A percentile compares a stretch with the other conserved stretches of the same genome.
phyloP scores from a whole-genome alignment of 495 filamentous ascomycete genomes.

The Aspergillus ostianus region DNA sequence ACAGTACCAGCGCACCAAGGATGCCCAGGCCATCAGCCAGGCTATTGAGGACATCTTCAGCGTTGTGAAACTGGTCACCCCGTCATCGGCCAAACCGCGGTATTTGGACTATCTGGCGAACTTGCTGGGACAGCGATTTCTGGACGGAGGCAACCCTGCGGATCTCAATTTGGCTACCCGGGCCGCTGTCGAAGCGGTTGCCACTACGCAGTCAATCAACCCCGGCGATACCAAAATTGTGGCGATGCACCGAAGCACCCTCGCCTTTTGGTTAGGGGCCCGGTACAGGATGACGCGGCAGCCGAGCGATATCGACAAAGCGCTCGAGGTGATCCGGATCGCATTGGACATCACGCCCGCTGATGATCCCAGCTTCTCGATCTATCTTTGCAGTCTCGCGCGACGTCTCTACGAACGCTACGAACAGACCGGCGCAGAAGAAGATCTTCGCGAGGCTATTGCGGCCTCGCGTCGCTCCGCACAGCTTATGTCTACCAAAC shows the following conservation, averaged over 20 bases:
- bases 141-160: background rate
- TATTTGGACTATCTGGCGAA: conserved; percentile 3
- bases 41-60: conserved; percentile 2
- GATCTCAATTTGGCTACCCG: background rate
- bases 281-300: background rate
- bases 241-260: background rate
- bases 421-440: background rate
- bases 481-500: background rate
- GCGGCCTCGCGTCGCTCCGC: background rate
- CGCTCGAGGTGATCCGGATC: background rate
- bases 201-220: background rate
- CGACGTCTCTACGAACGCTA: conserved; percentile 3
- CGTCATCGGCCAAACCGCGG: background rate
- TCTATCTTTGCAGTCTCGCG: conserved; percentile 4
- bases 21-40: background rate
- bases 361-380: conserved; percentile 1
- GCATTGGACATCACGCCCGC: background rate
- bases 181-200: background rate
- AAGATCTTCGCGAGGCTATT: background rate
- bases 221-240: background rate
- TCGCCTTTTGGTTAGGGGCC: conserved; percentile 1
- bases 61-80: background rate
- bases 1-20: conserved; percentile 3
- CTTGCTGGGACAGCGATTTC: conserved; percentile 2
- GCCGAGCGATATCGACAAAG: background rate